Evolutionary conservation across 1,284 basidiomycete species (phyloP).

Genomic region (Pseudozyma flocculosa): DNA sequence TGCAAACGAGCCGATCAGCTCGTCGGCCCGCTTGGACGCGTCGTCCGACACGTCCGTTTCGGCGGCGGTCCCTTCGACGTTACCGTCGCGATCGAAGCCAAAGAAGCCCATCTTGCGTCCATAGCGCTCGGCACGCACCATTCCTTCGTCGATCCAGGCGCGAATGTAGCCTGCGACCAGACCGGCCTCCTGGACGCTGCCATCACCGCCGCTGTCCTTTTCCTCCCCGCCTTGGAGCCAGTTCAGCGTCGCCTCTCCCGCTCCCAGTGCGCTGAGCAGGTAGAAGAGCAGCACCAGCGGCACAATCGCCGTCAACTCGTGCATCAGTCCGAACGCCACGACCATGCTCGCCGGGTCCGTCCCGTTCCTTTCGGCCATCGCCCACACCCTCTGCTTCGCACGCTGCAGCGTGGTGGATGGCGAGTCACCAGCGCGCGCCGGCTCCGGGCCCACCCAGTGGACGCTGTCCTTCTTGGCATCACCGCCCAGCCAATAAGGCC

Average conservation of each 20-base stretch:
- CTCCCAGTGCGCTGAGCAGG: constrained; percentile 68
- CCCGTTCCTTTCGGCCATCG: constrained; percentile 56
- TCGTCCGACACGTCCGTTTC: too few relatives aligned
- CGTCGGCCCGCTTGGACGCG: too few relatives aligned
- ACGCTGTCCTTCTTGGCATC: too few relatives aligned
- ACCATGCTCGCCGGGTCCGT: constrained; percentile 75
- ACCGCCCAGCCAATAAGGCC: constrained; percentile 50
- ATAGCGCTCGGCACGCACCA: constrained; percentile 65
- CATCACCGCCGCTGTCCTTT: not conserved
- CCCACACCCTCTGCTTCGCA: constrained; percentile 27
- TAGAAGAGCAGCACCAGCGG: constrained; percentile 78
- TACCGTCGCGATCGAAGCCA: constrained; percentile 68
- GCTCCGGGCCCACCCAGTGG: too few relatives aligned
- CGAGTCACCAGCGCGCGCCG: too few relatives aligned
- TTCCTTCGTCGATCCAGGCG: constrained; percentile 70
- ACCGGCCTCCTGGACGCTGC: constrained; percentile 11
- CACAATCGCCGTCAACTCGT: constrained; percentile 80
- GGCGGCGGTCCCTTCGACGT: too few relatives aligned
- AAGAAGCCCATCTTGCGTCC: constrained; percentile 78
- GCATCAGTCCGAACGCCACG: constrained; percentile 77
- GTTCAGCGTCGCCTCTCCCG: constrained; percentile 70
- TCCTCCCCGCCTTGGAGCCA: constrained; percentile 33
- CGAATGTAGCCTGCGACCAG: constrained; percentile 9
- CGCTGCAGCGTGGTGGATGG: constrained; percentile 20
- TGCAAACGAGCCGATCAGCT: constrained; percentile 61